A percentile compares a stretch with the other conserved stretches of the same genome.
Conservation (phyloP, 306 rosid genomes). For the Abrus precatorius region DNA sequence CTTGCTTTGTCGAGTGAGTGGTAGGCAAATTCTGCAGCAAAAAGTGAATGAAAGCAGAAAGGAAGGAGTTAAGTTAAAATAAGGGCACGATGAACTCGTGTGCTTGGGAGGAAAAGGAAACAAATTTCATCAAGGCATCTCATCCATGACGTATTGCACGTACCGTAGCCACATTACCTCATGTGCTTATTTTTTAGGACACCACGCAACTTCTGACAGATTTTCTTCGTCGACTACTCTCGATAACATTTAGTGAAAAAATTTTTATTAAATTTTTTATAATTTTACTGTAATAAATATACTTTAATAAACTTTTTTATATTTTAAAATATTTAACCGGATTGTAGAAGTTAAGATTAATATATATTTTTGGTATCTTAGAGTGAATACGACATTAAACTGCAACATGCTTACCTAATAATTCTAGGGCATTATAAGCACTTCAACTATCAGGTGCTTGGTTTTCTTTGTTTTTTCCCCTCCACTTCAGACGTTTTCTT, state of each 20-base stretch:
- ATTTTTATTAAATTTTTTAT: too few relatives aligned
- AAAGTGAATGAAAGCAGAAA: conserved; percentile 27
- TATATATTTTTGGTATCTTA: too few relatives aligned
- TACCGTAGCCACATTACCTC: conserved; percentile 13
- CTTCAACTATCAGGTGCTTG: neutral
- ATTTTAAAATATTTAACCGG: too few relatives aligned
- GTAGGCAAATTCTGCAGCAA: conserved; percentile 15
- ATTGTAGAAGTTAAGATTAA: too few relatives aligned
- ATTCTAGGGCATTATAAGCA: neutral
- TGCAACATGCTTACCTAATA: too few relatives aligned
- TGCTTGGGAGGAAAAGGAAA: conserved; percentile 3
- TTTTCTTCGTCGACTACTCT: neutral
- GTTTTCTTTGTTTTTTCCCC: too few relatives aligned
- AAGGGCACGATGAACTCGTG: conserved; percentile 22
- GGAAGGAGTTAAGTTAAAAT: neutral
- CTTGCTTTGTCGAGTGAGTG: neutral
- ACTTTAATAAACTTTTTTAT: too few relatives aligned
- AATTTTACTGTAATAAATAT: too few relatives aligned
- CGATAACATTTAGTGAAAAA: neutral
- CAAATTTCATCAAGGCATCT: neutral
- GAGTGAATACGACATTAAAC: too few relatives aligned
- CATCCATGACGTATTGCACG: conserved; percentile 23
- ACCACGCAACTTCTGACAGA: neutral
- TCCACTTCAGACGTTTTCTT: neutral
- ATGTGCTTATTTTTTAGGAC: conserved; percentile 38